Evolutionary conservation across 225 moss, liverwort and hornwort species (phyloP), one percentile per base, ranked within the genome.

Genomic region (Asterella californica): DNA sequence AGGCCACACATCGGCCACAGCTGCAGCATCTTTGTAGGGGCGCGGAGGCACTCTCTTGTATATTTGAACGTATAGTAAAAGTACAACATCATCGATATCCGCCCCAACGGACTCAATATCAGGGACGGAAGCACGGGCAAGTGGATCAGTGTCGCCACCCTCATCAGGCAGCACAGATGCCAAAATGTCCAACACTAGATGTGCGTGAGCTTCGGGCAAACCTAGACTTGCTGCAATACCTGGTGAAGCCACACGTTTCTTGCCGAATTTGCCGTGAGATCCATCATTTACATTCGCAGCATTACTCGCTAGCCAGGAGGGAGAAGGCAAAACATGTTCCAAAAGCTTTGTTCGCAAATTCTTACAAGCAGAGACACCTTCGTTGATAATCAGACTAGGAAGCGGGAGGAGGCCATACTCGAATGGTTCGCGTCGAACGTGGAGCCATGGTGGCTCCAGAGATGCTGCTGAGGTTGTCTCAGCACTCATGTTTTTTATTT

Each of bases 401-500:
- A 94, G 85, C 18, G 96, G 96, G 68, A 96, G 88, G 74, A 91
- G 81, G 62, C 94, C 96, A 85, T 89, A 94, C 84, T 94, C 94
- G 84, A 96, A 96, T 36, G 90, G 92, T 84, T 94, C 92, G 77
- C 96, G 87, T 75, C 96, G 90, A 88, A 93, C 94, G 76, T 94
- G 94, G 87, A 96, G 96, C 94, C 96, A 96, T 77, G 96, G 96
- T 45, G 94, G 91, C 91, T 94, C 94, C 88, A 89, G 89, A 62
- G 89, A 88, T 80, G 86, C 89, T 85, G 87, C 90, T 84, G 87
- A 72, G 80, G 79, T 87, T 83, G 85, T 83, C 88, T 92, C 96
- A 87, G 91, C 94, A 90, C 90, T 96, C 96, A 96, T 96, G 86
- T 88, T 93, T 92, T 82, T 70, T 77, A 49, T 73, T 76, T 89